A percentile compares a stretch with the other conserved stretches of the same genome.
These are phyloP conservation scores for Phyllosticta citrichinensis DNA, from an alignment of 2,329 filamentous ascomycete species.

Conservation along the genomic window DNA sequence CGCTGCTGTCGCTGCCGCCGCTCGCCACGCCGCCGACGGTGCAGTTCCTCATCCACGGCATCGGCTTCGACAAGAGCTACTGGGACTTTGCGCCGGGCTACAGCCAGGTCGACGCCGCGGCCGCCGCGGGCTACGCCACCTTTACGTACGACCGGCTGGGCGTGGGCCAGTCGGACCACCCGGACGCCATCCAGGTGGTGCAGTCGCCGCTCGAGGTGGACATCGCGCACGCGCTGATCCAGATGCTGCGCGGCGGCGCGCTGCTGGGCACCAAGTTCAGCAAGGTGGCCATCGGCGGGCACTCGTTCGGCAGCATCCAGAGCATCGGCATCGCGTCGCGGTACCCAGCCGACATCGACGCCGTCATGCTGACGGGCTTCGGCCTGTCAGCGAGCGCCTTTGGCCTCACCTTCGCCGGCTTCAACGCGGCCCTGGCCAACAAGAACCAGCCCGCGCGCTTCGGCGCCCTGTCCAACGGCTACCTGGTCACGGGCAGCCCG, in stretches of 20 bases:
- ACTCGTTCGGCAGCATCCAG: conserved; percentile 29
- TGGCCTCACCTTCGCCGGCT: background rate
- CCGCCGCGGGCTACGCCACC: conserved; percentile 28
- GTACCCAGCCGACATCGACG: conserved; percentile 26
- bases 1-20: background rate
- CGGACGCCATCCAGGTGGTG: conserved; percentile 29
- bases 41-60: conserved; percentile 33
- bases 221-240: conserved; percentile 25
- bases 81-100: conserved; percentile 31
- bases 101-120: conserved; percentile 33
- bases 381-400: background rate
- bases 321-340: conserved; percentile 23
- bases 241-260: conserved; percentile 19
- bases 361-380: conserved; percentile 29
- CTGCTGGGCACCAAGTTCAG: conserved; percentile 21
- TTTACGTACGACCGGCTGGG: conserved; percentile 36
- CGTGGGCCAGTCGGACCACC: conserved; percentile 27
- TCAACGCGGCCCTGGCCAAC: conserved; percentile 1
- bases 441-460: background rate
- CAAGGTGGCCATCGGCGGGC: conserved; percentile 31
- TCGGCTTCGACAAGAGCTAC: conserved; percentile 29
- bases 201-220: conserved; percentile 29
- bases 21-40: background rate
- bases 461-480: background rate
- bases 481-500: background rate